Evolutionary conservation across 768 basidiomycete genomes (phyloP).

Genomic region (Calvatia gigantea): DNA sequence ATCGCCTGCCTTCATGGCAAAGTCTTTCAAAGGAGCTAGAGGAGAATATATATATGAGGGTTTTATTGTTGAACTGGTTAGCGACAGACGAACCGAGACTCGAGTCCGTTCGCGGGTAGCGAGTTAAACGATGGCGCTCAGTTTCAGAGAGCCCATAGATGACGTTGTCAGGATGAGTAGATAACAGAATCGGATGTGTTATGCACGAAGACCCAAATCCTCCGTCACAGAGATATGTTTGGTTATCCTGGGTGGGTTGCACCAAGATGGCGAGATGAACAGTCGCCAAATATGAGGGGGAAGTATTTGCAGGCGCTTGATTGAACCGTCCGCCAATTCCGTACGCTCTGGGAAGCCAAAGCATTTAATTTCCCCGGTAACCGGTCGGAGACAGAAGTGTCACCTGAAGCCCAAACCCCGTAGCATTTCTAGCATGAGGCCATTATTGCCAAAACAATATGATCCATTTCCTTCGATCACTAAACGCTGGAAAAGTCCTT

Average conservation of each 20-base stretch:
- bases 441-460: constrained; percentile 28
- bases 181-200: constrained; percentile 26
- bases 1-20: not conserved
- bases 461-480: constrained; percentile 21
- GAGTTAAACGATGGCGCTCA: constrained; percentile 8
- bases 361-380: no score
- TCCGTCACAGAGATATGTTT: constrained; percentile 29
- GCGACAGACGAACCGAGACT: not conserved
- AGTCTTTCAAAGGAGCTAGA: not conserved
- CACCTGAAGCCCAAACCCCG: constrained; percentile 27
- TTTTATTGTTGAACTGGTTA: no score
- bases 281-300: constrained; percentile 14
- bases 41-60: not conserved
- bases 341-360: constrained; percentile 23
- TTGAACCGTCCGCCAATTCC: constrained; percentile 25
- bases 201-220: constrained; percentile 25
- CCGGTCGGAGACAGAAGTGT: no score
- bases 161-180: constrained; percentile 9
- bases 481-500: constrained; percentile 20
- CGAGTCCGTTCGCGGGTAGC: not conserved
- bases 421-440: constrained; percentile 23
- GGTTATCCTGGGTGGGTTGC: constrained; percentile 24
- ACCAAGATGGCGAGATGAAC: constrained; percentile 28
- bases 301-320: constrained; percentile 4
- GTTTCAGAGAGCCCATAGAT: not conserved